These are phyloP conservation scores for Phellopilus nigrolimitatus DNA, from an alignment of 1,284 basidiomycete species.

Conservation along the genomic window DNA sequence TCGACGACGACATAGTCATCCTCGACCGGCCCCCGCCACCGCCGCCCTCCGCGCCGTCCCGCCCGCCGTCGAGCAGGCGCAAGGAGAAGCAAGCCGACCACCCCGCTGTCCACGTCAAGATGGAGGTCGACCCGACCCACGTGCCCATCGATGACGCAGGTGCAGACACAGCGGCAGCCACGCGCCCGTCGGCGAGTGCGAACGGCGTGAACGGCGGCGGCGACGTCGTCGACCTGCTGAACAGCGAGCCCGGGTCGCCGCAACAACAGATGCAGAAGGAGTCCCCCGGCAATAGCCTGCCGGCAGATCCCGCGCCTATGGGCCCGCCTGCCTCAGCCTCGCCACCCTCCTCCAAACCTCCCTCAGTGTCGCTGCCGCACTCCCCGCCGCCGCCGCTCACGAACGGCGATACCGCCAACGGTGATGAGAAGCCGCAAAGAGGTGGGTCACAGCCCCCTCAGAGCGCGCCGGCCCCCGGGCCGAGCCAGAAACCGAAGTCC, in stretches of 20 bases:
- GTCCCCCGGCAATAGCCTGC: neutral
- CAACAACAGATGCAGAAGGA: neutral
- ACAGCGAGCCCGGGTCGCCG: neutral
- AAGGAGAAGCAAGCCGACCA: neutral
- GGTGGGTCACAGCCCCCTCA: neutral
- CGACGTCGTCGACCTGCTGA: neutral
- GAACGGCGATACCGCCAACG: neutral
- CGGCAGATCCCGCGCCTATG: neutral
- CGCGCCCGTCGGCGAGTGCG: neutral
- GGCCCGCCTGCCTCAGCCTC: too few relatives aligned
- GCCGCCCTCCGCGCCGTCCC: neutral
- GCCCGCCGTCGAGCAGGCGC: neutral
- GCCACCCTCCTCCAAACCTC: too few relatives aligned
- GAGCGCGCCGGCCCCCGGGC: neutral
- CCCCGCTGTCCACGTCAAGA: neutral
- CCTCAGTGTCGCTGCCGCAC: too few relatives aligned
- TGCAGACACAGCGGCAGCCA: too few relatives aligned
- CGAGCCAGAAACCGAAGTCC: constrained; percentile 26
- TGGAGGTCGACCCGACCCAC: neutral
- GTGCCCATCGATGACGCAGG: neutral
- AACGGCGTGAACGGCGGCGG: neutral
- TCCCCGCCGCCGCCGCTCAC: neutral
- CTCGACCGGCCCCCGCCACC: constrained; percentile 2
- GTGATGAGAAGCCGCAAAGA: neutral
- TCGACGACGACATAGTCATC: constrained; percentile 6